Conservation (phyloP, 164 flowering plant species). For the Dillenia suffruticosa region DNA sequence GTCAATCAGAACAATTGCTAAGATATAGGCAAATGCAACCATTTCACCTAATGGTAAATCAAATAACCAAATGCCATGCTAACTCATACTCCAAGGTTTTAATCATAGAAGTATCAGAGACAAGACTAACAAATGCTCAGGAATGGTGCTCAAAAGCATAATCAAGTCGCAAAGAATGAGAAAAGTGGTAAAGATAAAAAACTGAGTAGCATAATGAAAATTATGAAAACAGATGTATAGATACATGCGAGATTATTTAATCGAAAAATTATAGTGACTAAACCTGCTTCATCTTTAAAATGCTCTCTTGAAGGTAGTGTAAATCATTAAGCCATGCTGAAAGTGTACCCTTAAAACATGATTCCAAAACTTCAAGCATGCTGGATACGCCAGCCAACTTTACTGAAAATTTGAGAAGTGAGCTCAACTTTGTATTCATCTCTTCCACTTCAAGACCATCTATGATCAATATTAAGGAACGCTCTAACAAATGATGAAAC, state of each 20-base stretch:
- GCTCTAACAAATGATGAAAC: background rate
- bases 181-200: no score
- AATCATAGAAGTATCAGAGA: no score
- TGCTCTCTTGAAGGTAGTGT: constrained; percentile 70
- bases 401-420: constrained; percentile 45
- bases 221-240: no score
- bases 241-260: no score
- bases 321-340: constrained; percentile 70
- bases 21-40: no score
- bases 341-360: constrained; percentile 63
- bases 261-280: constrained; percentile 4
- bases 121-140: no score
- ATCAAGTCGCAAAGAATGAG: no score
- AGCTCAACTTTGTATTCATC: constrained; percentile 42
- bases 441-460: constrained; percentile 53
- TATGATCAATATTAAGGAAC: constrained; percentile 35
- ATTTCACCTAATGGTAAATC: no score
- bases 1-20: background rate
- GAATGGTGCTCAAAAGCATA: no score
- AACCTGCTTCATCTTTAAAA: constrained; percentile 88
- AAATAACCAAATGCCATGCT: no score
- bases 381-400: constrained; percentile 58
- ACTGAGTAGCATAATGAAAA: no score
- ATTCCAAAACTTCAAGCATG: constrained; percentile 81
- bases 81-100: no score